Evolutionary conservation across 441 rosid genomes (phyloP).

Genomic region (Omphalea diandra): DNA sequence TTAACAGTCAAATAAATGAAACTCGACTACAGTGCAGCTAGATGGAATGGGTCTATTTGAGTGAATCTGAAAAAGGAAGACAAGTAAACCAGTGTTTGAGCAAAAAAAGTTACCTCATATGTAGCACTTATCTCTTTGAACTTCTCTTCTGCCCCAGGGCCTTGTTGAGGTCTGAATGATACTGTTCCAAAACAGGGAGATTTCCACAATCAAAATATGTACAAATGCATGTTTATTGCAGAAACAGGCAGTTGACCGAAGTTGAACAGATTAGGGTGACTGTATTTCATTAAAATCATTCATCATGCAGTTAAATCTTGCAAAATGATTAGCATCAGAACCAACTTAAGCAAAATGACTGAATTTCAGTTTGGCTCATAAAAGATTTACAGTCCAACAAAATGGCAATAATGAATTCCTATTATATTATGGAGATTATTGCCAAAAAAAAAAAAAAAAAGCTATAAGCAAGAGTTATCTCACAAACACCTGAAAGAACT

Average conservation of each 20-base stretch:
- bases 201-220: conserved; percentile 18
- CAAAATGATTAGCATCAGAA: conserved; percentile 1
- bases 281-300: conserved; percentile 6
- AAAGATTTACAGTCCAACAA: background rate
- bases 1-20: background rate
- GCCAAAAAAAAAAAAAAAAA: background rate
- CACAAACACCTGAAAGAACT: background rate
- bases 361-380: conserved; percentile 6
- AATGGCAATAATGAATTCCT: background rate
- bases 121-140: conserved; percentile 97
- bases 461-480: background rate
- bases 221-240: conserved; percentile 2
- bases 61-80: background rate
- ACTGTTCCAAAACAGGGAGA: conserved; percentile 45
- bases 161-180: conserved; percentile 87
- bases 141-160: conserved; percentile 85
- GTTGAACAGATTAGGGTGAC: background rate
- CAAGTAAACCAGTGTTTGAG: conserved; percentile 12
- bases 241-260: background rate
- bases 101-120: conserved; percentile 59
- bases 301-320: conserved; percentile 12
- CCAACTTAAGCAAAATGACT: background rate
- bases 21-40: background rate
- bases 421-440: background rate
- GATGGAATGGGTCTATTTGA: background rate